Evolutionary conservation across 2,329 filamentous ascomycete species (phyloP).

Genomic region (Uncinocarpus reesii): DNA sequence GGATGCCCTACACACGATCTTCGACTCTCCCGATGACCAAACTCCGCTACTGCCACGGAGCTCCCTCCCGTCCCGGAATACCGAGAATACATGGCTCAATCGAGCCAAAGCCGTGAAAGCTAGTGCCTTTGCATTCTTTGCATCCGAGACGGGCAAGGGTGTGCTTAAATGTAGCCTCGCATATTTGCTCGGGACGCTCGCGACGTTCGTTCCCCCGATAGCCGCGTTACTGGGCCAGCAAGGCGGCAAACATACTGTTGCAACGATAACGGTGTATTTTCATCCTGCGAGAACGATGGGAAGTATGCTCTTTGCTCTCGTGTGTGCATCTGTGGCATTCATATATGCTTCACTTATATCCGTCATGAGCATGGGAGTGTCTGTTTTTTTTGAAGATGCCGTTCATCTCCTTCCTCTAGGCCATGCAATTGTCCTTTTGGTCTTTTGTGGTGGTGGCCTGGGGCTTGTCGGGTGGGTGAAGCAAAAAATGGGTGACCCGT

Average conservation of each 20-base stretch:
- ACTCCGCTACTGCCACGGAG: constrained; percentile 27
- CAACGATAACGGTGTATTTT: constrained; percentile 90
- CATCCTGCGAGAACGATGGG: constrained; percentile 78
- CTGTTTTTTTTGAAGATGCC: constrained; percentile 62
- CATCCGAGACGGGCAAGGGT: constrained; percentile 64
- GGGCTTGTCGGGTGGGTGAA: constrained; percentile 85
- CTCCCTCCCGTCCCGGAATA: constrained; percentile 12
- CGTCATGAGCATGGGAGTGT: constrained; percentile 78
- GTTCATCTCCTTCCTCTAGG: constrained; percentile 59
- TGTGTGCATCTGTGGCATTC: constrained; percentile 68
- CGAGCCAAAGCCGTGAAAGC: constrained; percentile 30
- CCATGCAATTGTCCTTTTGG: constrained; percentile 65
- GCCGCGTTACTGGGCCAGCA: constrained; percentile 66
- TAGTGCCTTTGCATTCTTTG: constrained; percentile 46
- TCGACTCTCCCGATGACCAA: constrained; percentile 33
- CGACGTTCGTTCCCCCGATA: constrained; percentile 67
- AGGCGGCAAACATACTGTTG: constrained; percentile 88
- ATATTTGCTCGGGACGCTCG: constrained; percentile 75
- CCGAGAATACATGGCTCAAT: constrained; percentile 17
- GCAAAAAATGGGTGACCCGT: constrained; percentile 63
- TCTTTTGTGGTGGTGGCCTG: constrained; percentile 77
- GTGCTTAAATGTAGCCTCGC: constrained; percentile 87
- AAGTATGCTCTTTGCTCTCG: constrained; percentile 76
- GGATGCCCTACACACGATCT: constrained; percentile 39
- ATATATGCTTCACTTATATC: constrained; percentile 66